These are phyloP conservation scores for Crepidotus variabilis DNA, from an alignment of 768 basidiomycete genomes.

Conservation along the genomic window DNA sequence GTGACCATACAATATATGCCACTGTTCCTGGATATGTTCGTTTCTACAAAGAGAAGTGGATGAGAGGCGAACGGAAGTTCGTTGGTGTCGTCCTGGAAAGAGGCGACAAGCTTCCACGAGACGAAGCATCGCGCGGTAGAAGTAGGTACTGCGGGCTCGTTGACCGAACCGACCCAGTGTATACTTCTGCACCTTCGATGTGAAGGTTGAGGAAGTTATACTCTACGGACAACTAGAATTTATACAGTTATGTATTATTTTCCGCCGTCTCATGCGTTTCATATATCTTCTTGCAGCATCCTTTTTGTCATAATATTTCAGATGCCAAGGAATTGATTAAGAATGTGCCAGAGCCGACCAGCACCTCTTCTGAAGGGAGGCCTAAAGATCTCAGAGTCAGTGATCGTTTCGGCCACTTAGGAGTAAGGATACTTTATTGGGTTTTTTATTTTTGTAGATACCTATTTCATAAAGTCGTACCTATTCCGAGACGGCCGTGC, in stretches of 20 bases:
- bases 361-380: slow-evolving; percentile 55
- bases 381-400: background rate
- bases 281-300: too few species aligned
- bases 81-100: slow-evolving; percentile 82
- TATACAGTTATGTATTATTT: too few species aligned
- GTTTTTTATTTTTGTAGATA: too few species aligned
- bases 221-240: too few species aligned
- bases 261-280: too few species aligned
- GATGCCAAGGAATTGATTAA: slow-evolving; percentile 58
- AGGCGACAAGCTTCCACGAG: slow-evolving; percentile 84
- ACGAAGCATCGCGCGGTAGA: slow-evolving; percentile 68
- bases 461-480: too few species aligned
- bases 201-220: too few species aligned
- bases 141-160: slow-evolving; percentile 83
- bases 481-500: too few species aligned
- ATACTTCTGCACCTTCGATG: background rate
- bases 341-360: slow-evolving; percentile 49
- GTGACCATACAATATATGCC: slow-evolving; percentile 94
- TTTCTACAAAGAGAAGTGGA: slow-evolving; percentile 84
- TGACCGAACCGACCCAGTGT: slow-evolving; percentile 44
- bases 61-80: slow-evolving; percentile 70
- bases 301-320: too few species aligned
- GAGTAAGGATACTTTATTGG: slow-evolving; percentile 3
- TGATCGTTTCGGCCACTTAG: background rate
- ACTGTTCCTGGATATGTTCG: slow-evolving; percentile 88